phyloP scores from a whole-genome alignment of 371 early-diverging fungal species.

The Haplosporangium sp. region DNA sequence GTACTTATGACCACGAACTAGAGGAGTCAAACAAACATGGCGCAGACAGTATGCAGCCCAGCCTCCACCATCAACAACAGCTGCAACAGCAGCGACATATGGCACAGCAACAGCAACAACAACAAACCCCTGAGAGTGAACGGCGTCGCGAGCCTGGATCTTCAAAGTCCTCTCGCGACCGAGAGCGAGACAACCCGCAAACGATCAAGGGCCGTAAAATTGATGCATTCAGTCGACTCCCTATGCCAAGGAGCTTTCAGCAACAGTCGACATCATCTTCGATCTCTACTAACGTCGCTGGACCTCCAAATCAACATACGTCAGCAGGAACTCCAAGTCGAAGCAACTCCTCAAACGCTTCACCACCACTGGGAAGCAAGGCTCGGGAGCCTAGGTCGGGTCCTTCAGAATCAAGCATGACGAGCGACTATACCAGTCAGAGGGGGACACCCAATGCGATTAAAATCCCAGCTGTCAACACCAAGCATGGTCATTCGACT shows the following conservation, averaged over 20 bases:
- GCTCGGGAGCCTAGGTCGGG: constrained; percentile 15
- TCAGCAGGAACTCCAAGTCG: constrained; percentile 21
- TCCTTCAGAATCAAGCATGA: constrained; percentile 11
- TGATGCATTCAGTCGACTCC: constrained; percentile 42
- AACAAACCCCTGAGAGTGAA: constrained; percentile 29
- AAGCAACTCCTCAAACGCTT: constrained; percentile 20
- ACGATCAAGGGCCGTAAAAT: constrained; percentile 26
- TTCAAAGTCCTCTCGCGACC: constrained; percentile 4
- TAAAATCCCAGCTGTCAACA: constrained; percentile 21
- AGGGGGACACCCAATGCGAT: constrained; percentile 16
- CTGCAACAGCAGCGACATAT: constrained; percentile 11
- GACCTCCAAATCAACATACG: constrained; percentile 17
- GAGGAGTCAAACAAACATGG: constrained; percentile 33
- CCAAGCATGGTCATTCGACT: constrained; percentile 23
- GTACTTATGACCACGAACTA: constrained; percentile 43
- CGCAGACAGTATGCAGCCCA: constrained; percentile 3
- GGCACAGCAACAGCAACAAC: constrained; percentile 27
- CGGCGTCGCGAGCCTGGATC: constrained; percentile 30
- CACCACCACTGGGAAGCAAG: constrained; percentile 19
- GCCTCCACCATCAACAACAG: constrained; percentile 9
- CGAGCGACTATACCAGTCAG: constrained; percentile 26
- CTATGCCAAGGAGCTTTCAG: constrained; percentile 42
- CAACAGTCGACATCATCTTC: constrained; percentile 8
- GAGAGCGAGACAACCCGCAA: constrained; percentile 19
- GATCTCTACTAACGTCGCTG: neutral